These are phyloP conservation scores for Daldinia caldariorum DNA, from an alignment of 495 filamentous ascomycete genomes.

Conservation along the genomic window DNA sequence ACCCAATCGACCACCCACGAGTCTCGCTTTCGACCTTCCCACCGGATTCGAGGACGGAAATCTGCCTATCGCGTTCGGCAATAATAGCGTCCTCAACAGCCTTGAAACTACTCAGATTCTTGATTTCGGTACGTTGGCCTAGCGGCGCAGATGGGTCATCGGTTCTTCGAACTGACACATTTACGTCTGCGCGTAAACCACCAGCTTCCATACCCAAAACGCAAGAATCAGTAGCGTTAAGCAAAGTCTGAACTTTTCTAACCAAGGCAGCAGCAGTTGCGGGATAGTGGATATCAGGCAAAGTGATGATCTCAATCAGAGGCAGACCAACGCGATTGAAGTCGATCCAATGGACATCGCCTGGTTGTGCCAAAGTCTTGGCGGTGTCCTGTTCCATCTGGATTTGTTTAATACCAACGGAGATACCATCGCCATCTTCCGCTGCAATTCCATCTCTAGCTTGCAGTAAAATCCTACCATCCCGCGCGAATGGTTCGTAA, in stretches of 20 bases:
- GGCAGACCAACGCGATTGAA: conserved; percentile 94
- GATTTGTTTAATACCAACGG: conserved; percentile 86
- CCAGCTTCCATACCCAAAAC: conserved; percentile 92
- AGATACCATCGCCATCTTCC: conserved; percentile 70
- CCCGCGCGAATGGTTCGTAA: conserved; percentile 83
- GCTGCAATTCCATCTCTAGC: conserved; percentile 81
- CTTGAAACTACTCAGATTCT: conserved; percentile 94
- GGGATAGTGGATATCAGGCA: conserved; percentile 84
- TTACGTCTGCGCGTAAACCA: conserved; percentile 91
- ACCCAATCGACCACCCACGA: conserved; percentile 86
- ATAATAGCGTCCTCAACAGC: conserved; percentile 93
- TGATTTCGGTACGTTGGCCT: conserved; percentile 95
- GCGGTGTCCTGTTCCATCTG: conserved; percentile 98
- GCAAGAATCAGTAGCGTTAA: conserved; percentile 83
- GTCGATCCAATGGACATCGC: conserved; percentile 80
- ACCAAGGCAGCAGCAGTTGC: conserved; percentile 87
- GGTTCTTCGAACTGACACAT: conserved; percentile 80
- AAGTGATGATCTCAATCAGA: conserved; percentile 93
- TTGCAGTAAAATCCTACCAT: conserved; percentile 76
- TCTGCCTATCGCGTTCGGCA: conserved; percentile 90
- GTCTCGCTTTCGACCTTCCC: conserved; percentile 87
- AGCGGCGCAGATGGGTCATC: conserved; percentile 61
- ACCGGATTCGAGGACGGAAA: conserved; percentile 78
- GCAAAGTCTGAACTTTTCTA: conserved; percentile 83
- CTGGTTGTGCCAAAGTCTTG: conserved; percentile 84